Base-by-base conservation (phyloP, 1,139 yeast species). In the Debaryomycetaceae sp. region DNA sequence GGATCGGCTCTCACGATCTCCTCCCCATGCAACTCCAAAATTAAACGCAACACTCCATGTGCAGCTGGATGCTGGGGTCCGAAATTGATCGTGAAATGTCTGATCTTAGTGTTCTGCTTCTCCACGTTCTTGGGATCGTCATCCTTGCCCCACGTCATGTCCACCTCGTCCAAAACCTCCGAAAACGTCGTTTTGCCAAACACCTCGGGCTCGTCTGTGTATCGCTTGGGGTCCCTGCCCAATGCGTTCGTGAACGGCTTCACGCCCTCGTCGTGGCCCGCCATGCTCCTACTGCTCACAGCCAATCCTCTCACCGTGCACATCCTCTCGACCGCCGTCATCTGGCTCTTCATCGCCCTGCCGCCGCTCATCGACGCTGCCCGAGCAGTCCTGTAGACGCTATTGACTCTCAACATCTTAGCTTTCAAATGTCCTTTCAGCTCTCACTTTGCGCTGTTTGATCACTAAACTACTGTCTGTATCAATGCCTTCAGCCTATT, bases 61-160 rank as follows among this genome's bases (percentile, higher is more conserved):
- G 96, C 96, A 49, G 96, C 96, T 31, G 96, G 96, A 74, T 87
- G 96, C 70, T 87, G 96, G 38, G 96, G 96, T 36, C 96, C 96
- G 61, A 88, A 88, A 70, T 87, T 88, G 63, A 88, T 83, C 43
- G 96, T 87, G 71, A 87, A 87, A 65, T 87, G 95, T 67, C 95
- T 81, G 59, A 87, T 83, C 63, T 86, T 85, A 49, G 76, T 63
- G 58, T 73, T 73, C 59, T 74, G 78, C 53, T 66, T 74, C 37
- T 63, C 74, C 30, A 72, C 71, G 42, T 69, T 63, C 48, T 63
- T 66, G 37, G 78, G 78, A 50, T 70, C 76, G 52, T 74, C 79
- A 49, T 68, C 75, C 49, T 59, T 65, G 41, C 72, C 75, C 73
- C 74, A 73, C 37, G 68, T 63, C 77, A 73, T 72, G 53, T 73